Evolutionary conservation across 1,284 basidiomycete species (phyloP), one percentile per base, ranked within the genome.

Genomic region (Pseudozyma tsukubaensis): DNA sequence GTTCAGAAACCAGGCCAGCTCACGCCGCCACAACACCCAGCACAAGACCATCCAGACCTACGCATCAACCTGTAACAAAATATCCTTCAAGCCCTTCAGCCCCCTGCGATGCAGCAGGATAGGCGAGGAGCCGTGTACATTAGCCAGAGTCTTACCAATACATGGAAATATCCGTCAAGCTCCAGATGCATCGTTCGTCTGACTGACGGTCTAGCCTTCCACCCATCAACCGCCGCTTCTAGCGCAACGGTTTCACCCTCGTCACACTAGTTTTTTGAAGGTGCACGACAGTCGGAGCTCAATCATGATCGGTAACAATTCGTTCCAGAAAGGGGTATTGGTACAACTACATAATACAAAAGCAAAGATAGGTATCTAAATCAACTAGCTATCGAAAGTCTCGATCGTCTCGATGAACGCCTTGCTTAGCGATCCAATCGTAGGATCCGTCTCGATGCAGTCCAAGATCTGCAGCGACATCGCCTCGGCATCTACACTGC

Each of bases 391-490:
- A 45, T 75, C 72, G 21, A 75, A 75, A 32, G 72, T 75, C 54
- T 75, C 72, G 43, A 75, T 67, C 21, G 72, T 75, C 64, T 75
- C 64, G 34, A 75, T 68, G 29, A 71, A 75, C 7, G 72, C 72
- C 51, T 71, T 71, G 54, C 72, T 72, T 13, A 75, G 52, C 24
- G 63, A 66, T 10, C 72, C 72, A 18, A 75, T 71, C 14, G 72
- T 75, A 1, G 72, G 72, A 37, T 75, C 72, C 16, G 72, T 67
- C 55, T 71, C 67, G 47, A 77, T 71, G 24, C 71, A 74, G 50
- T 77, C 75, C 13, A 77, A 43, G 35, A 74, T 71, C 49, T 77
- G 75, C 48, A 62, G 35, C 49, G 67, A 68, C 71, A 77, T 77
- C 14, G 71, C 71, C 32, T 67, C 64, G 10, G 68, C 60, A 34